These are phyloP conservation scores for Candida silvicultrix DNA, from an alignment of 805 yeast species.

Conservation along the genomic window DNA sequence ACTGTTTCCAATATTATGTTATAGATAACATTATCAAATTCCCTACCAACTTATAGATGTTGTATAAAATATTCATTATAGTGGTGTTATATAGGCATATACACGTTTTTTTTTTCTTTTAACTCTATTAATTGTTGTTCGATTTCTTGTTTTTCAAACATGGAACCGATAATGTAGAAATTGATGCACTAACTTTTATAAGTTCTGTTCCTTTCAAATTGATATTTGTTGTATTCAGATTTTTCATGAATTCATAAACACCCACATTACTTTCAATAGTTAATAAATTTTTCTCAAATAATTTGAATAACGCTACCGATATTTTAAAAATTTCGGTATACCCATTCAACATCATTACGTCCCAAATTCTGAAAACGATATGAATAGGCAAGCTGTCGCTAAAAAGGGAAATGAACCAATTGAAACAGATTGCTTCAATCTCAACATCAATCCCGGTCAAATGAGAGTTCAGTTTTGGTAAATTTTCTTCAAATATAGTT, in stretches of 20 bases:
- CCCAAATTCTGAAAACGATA: conserved; percentile 46
- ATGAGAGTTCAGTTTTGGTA: conserved; percentile 36
- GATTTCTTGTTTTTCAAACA: background rate
- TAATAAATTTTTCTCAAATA: conserved; percentile 28
- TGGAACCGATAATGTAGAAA: background rate
- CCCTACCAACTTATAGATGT: conserved; percentile 23
- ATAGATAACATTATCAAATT: conserved; percentile 70
- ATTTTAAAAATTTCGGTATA: conserved; percentile 29
- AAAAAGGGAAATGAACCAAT: conserved; percentile 53
- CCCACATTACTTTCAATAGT: conserved; percentile 22
- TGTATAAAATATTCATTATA: background rate
- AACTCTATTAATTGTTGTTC: background rate
- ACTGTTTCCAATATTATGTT: conserved; percentile 65
- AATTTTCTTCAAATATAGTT: conserved; percentile 25
- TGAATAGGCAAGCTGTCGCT: conserved; percentile 46
- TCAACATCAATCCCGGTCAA: conserved; percentile 31
- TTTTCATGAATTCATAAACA: conserved; percentile 30
- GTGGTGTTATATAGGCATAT: background rate
- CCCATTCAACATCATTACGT: conserved; percentile 36
- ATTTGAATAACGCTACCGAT: conserved; percentile 31
- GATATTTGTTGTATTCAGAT: conserved; percentile 20
- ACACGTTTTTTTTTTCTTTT: background rate
- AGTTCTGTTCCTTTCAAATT: conserved; percentile 21
- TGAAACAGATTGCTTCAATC: conserved; percentile 42
- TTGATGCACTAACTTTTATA: conserved; percentile 11